A percentile compares a stretch with the other conserved stretches of the same genome.
Conservation (phyloP, 345 rosid species). For the Viola odorata region DNA sequence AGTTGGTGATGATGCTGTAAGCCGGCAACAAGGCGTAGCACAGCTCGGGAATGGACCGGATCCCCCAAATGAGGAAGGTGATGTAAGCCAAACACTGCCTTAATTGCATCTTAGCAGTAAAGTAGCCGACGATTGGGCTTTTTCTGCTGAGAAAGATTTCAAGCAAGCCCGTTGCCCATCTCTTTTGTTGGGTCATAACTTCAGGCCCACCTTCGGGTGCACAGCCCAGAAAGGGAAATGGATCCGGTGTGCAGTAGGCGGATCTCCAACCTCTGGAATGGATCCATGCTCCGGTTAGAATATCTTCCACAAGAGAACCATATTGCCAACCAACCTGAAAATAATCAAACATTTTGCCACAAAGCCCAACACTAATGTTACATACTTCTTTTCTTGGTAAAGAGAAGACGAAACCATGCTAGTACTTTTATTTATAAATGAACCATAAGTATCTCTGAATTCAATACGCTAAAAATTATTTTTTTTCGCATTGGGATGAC, state of each 20-base stretch:
- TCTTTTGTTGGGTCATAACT: conserved; percentile 43
- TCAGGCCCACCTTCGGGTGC: conserved; percentile 35
- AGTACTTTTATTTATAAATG: too few species aligned
- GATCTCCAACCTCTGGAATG: conserved; percentile 58
- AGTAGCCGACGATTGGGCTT: conserved; percentile 31
- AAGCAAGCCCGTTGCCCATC: conserved; percentile 61
- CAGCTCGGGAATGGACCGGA: conserved; percentile 53
- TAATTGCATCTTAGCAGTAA: conserved; percentile 32
- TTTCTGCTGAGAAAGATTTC: conserved; percentile 38
- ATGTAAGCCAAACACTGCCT: conserved; percentile 47
- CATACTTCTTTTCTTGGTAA: too few species aligned
- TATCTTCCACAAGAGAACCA: conserved; percentile 54
- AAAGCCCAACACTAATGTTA: not conserved
- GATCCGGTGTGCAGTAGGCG: conserved; percentile 19
- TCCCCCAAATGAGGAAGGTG: conserved; percentile 21
- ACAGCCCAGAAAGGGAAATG: conserved; percentile 57
- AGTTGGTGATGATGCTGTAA: conserved; percentile 48
- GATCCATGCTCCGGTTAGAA: conserved; percentile 42
- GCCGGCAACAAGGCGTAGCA: conserved; percentile 51
- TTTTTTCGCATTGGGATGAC: too few species aligned
- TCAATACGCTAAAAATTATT: too few species aligned
- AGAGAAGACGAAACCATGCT: too few species aligned
- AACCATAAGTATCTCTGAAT: too few species aligned
- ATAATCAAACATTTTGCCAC: too few species aligned
- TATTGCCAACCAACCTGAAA: conserved; percentile 58